Conservation (phyloP, 768 basidiomycete genomes). For the Leccinum rimulosum region DNA sequence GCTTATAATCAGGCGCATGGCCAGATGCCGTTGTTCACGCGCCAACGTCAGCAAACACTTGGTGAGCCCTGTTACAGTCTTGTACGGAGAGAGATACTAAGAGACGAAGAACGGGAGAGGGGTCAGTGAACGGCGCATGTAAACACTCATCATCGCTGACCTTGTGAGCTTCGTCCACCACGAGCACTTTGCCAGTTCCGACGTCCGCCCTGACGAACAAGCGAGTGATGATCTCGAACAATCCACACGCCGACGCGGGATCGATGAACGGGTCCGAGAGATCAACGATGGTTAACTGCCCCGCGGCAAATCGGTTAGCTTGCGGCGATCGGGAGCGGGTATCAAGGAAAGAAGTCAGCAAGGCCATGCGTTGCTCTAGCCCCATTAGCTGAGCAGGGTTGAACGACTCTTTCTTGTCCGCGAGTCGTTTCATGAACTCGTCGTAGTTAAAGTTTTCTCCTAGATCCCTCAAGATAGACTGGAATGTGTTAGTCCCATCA, state of each 20-base stretch:
- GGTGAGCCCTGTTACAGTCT: constrained; percentile 50
- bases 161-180: constrained; percentile 78
- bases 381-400: constrained; percentile 54
- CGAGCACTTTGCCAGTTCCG: constrained; percentile 61
- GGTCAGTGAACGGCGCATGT: neutral
- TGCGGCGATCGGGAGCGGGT: constrained; percentile 9
- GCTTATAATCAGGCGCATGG: constrained; percentile 70
- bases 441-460: constrained; percentile 57
- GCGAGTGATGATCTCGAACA: constrained; percentile 69
- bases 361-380: constrained; percentile 60
- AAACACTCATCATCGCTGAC: constrained; percentile 29
- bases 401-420: constrained; percentile 47
- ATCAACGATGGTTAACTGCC: constrained; percentile 66
- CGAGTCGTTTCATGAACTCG: constrained; percentile 47
- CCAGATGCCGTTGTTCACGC: constrained; percentile 68
- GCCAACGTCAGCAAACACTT: constrained; percentile 56
- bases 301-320: constrained; percentile 46
- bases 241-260: constrained; percentile 57
- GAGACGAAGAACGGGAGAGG: neutral
- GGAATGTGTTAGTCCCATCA: constrained; percentile 8
- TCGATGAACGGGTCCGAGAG: constrained; percentile 76
- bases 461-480: constrained; percentile 60
- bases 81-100: constrained; percentile 57
- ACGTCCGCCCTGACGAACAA: constrained; percentile 62
- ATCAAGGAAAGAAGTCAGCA: constrained; percentile 59